Conservation (phyloP, 2,329 filamentous ascomycete genomes). For the Calonectria crousiana region DNA sequence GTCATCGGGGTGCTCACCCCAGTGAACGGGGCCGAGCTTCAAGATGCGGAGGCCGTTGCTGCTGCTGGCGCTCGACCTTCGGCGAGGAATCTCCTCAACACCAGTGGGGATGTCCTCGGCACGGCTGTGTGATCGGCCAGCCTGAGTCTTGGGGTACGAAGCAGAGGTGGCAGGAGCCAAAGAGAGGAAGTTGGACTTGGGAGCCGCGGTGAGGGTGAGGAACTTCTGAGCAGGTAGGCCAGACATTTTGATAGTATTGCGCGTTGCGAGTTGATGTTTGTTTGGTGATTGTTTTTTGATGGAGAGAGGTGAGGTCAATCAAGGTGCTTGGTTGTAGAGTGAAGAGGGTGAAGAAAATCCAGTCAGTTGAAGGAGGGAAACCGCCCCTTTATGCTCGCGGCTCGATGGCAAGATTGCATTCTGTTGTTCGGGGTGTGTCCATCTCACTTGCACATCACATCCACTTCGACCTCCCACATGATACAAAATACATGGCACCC, state of each 20-base stretch:
- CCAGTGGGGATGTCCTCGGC: conserved; percentile 34
- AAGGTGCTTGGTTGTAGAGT: conserved; percentile 34
- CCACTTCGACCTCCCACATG: conserved; percentile 21
- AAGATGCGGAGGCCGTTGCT: conserved; percentile 63
- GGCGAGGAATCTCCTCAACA: conserved; percentile 53
- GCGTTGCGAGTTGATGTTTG: conserved; percentile 10
- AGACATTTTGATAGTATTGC: conserved; percentile 38
- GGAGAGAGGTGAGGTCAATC: conserved; percentile 26
- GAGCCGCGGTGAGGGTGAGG: conserved; percentile 41
- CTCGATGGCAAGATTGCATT: conserved; percentile 19
- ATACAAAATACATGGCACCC: conserved; percentile 34
- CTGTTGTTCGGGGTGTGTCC: conserved; percentile 25
- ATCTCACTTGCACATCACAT: conserved; percentile 29
- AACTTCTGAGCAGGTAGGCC: conserved; percentile 43
- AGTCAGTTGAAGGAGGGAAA: conserved; percentile 37
- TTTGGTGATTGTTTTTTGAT: background rate
- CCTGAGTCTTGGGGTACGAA: conserved; percentile 63
- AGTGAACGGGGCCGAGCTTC: conserved; percentile 75
- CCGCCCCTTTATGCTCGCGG: conserved; percentile 45
- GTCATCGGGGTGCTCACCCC: conserved; percentile 69
- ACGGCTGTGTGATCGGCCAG: conserved; percentile 44
- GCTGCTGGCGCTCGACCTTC: conserved; percentile 60
- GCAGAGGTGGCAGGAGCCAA: conserved; percentile 70
- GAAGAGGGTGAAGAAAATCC: conserved; percentile 12
- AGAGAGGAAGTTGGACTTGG: conserved; percentile 61